phyloP scores from a whole-genome alignment of 2,329 filamentous ascomycete species.

The Aspergillus vadensis region DNA sequence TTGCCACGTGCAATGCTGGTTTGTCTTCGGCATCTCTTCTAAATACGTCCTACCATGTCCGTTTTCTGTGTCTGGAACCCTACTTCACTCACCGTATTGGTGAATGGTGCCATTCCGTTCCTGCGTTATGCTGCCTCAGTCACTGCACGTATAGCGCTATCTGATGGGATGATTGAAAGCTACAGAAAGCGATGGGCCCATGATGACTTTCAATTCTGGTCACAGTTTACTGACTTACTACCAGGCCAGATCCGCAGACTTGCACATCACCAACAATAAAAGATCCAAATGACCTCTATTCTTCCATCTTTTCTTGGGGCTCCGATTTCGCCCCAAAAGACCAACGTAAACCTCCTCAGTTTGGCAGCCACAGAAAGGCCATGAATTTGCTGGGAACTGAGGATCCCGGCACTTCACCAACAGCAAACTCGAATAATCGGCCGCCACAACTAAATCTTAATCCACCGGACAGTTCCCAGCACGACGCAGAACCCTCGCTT shows the following conservation, averaged over 20 bases:
- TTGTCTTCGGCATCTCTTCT: neutral
- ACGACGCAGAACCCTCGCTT: constrained; percentile 36
- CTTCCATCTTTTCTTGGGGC: constrained; percentile 37
- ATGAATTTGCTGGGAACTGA: constrained; percentile 34
- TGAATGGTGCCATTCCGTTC: neutral
- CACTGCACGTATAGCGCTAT: neutral
- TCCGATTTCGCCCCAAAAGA: constrained; percentile 44
- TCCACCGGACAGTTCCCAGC: constrained; percentile 22
- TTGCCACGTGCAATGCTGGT: neutral
- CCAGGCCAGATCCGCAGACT: constrained; percentile 27
- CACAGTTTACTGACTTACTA: constrained; percentile 16
- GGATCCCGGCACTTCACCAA: constrained; percentile 28
- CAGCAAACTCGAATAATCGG: constrained; percentile 25
- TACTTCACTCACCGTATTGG: neutral
- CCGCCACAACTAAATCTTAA: constrained; percentile 26
- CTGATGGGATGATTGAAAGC: neutral
- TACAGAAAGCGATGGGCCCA: neutral
- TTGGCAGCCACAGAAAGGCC: constrained; percentile 39
- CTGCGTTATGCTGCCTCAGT: neutral
- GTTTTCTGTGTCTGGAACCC: neutral
- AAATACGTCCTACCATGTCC: neutral
- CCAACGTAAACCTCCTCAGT: constrained; percentile 35
- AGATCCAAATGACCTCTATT: constrained; percentile 31
- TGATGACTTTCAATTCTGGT: neutral
- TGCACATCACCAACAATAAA: constrained; percentile 22